phyloP scores from a whole-genome alignment of 768 basidiomycete genomes.

The Termitomyces sp. region DNA sequence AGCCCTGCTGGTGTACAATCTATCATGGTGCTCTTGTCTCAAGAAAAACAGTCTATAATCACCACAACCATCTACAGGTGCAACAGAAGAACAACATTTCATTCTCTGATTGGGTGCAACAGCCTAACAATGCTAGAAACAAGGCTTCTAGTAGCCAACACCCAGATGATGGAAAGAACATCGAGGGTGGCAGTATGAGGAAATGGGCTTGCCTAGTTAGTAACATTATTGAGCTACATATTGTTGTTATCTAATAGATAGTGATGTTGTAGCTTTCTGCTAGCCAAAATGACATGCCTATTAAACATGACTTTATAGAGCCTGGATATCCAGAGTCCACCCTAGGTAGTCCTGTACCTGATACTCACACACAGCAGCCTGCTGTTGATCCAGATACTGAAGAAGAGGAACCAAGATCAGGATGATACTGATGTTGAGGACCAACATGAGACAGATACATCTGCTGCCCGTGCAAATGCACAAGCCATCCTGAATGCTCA shows the following conservation, averaged over 20 bases:
- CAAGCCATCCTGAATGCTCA: neutral
- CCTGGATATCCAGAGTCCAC: too few relatives aligned
- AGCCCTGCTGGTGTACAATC: neutral
- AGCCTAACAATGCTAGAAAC: neutral
- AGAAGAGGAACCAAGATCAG: too few relatives aligned
- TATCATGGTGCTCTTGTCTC: neutral
- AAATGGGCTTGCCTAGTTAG: neutral
- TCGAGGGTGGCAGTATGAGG: neutral
- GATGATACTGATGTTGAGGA: too few relatives aligned
- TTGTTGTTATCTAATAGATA: neutral
- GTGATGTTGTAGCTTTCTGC: too few relatives aligned
- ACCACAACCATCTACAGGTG: neutral
- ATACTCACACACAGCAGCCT: too few relatives aligned
- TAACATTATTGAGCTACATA: neutral
- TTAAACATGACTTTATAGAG: too few relatives aligned
- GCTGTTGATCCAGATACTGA: too few relatives aligned
- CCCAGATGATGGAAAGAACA: neutral
- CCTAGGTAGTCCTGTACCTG: too few relatives aligned
- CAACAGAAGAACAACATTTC: neutral
- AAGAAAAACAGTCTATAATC: neutral
- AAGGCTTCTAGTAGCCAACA: neutral
- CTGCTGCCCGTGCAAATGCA: neutral
- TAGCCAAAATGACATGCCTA: too few relatives aligned
- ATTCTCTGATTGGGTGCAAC: neutral
- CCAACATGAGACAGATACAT: neutral